A percentile compares a stretch with the other conserved stretches of the same genome.
These are phyloP conservation scores for Lojkania enalia DNA, from an alignment of 2,329 filamentous ascomycete genomes.

Conservation along the genomic window DNA sequence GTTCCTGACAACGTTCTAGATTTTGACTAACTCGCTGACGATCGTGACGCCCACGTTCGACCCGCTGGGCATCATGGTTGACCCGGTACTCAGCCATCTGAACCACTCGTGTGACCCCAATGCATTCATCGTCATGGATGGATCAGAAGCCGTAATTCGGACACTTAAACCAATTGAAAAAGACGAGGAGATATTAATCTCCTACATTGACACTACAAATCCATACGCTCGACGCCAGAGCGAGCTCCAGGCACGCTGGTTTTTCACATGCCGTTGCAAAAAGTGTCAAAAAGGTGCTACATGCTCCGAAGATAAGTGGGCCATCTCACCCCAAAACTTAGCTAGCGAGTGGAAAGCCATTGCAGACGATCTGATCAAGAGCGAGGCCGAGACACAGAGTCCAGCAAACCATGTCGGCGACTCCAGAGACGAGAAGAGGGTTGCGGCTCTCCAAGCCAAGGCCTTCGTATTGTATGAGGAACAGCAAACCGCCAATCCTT, in stretches of 20 bases:
- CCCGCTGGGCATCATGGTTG: slow-evolving; percentile 61
- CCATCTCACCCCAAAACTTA: slow-evolving; percentile 34
- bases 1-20: slow-evolving; percentile 33
- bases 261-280: slow-evolving; percentile 60
- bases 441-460: slow-evolving; percentile 31
- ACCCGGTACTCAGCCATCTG: slow-evolving; percentile 57
- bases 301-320: slow-evolving; percentile 48
- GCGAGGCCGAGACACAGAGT: slow-evolving; percentile 18
- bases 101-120: slow-evolving; percentile 69
- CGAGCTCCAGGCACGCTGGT: slow-evolving; percentile 59
- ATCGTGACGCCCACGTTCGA: slow-evolving; percentile 60
- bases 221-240: slow-evolving; percentile 55
- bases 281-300: slow-evolving; percentile 51
- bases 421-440: slow-evolving; percentile 27
- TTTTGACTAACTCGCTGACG: slow-evolving; percentile 63
- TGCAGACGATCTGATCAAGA: slow-evolving; percentile 24
- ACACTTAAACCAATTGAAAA: slow-evolving; percentile 57
- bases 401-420: slow-evolving; percentile 32
- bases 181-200: slow-evolving; percentile 63
- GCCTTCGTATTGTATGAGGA: slow-evolving; percentile 31
- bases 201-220: slow-evolving; percentile 63
- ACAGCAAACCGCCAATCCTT: slow-evolving; percentile 24
- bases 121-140: slow-evolving; percentile 60
- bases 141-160: slow-evolving; percentile 54
- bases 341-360: slow-evolving; percentile 25